Conservation (phyloP, 306 rosid species). For the Canavalia ensiformis region DNA sequence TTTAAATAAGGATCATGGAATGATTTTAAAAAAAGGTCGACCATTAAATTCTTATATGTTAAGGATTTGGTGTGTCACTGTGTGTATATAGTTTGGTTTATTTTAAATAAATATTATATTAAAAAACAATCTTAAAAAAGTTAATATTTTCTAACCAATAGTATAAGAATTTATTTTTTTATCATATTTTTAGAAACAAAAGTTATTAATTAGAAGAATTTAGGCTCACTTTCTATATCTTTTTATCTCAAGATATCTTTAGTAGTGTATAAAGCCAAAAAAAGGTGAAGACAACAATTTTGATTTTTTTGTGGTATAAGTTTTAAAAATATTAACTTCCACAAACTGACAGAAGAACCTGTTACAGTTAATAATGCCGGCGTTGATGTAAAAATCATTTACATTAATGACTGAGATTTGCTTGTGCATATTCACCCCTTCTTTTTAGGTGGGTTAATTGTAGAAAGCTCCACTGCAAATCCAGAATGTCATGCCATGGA, state of each 20-base stretch:
- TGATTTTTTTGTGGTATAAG: not conserved
- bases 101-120: too few species aligned
- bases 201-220: too few species aligned
- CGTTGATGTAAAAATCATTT: not conserved
- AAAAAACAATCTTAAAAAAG: too few species aligned
- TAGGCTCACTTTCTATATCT: not conserved
- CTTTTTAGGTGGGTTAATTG: not conserved
- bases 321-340: not conserved
- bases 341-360: not conserved
- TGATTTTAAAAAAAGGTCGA: too few species aligned
- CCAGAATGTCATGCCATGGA: constrained; percentile 1
- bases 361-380: not conserved
- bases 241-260: not conserved
- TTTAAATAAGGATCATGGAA: too few species aligned
- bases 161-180: too few species aligned
- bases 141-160: too few species aligned
- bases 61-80: too few species aligned
- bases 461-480: not conserved
- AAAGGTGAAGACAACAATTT: not conserved
- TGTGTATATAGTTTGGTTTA: too few species aligned
- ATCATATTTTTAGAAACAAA: too few species aligned
- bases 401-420: not conserved
- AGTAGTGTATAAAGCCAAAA: too few species aligned
- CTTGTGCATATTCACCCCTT: not conserved
- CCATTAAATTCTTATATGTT: too few species aligned